These are phyloP conservation scores for Perilla frutescens DNA, from an alignment of 257 asterid species.

Conservation along the genomic window DNA sequence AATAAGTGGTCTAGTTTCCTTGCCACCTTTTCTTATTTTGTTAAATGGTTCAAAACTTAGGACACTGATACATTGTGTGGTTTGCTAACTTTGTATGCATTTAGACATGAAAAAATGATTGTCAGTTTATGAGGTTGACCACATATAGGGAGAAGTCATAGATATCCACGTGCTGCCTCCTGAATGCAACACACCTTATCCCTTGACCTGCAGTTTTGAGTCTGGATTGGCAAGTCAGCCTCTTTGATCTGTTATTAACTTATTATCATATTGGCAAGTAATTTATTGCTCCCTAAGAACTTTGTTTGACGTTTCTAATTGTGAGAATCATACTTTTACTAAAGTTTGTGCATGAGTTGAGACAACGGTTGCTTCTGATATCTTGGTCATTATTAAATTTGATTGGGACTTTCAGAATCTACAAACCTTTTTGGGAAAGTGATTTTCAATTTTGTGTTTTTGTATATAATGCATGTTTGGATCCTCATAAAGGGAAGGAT, in stretches of 20 bases:
- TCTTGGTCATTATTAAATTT: background rate
- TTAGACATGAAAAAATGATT: background rate
- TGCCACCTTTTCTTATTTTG: background rate
- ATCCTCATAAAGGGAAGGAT: conserved; percentile 1
- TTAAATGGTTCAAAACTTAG: background rate
- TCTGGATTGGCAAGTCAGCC: background rate
- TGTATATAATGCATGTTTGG: background rate
- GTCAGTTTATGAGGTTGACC: conserved; percentile 3
- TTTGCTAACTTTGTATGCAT: background rate
- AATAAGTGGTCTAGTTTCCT: background rate
- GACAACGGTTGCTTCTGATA: background rate
- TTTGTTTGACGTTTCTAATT: background rate
- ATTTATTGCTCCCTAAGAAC: background rate
- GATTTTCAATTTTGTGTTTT: background rate
- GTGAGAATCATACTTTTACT: background rate
- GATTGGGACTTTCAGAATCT: background rate
- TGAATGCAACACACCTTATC: background rate
- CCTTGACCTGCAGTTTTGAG: background rate
- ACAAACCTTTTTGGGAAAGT: background rate
- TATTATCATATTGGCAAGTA: background rate
- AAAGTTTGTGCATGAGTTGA: background rate
- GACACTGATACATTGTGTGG: background rate
- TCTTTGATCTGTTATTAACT: background rate
- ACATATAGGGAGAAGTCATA: background rate
- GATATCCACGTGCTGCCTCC: conserved; percentile 2